A percentile compares a stretch with the other conserved stretches of the same genome.
Evolutionary conservation across 306 rosid genomes (phyloP).

Genomic region (Elaeagnus macrophylla): DNA sequence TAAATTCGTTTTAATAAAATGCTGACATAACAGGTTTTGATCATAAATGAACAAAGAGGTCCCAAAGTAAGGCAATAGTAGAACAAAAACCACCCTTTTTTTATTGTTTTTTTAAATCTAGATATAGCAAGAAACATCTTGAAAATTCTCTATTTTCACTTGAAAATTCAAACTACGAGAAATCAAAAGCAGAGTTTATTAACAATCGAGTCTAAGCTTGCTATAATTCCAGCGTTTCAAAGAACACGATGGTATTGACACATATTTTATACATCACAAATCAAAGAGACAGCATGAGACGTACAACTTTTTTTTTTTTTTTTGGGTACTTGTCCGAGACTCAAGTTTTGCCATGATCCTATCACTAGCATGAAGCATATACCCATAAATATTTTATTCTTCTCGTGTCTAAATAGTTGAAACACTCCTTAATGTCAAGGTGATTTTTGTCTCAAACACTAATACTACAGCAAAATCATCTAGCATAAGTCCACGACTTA

Average conservation of each 20-base stretch:
- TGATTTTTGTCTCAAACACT: conserved; percentile 22
- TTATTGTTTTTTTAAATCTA: no score
- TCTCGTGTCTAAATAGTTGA: conserved; percentile 24
- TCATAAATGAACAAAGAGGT: no score
- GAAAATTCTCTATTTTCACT: no score
- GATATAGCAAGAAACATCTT: no score
- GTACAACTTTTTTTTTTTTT: conserved; percentile 22
- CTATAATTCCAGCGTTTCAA: conserved; percentile 48
- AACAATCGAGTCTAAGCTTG: conserved; percentile 44
- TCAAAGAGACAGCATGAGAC: conserved; percentile 27
- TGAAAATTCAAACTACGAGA: not conserved
- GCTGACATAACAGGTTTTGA: no score
- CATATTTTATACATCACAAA: conserved; percentile 56
- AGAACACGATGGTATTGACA: conserved; percentile 56
- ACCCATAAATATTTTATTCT: conserved; percentile 16
- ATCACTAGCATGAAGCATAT: conserved; percentile 11
- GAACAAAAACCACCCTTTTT: no score
- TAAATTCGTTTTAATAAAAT: no score
- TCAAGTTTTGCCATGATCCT: conserved; percentile 25
- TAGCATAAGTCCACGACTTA: conserved; percentile 35
- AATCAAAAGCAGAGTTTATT: conserved; percentile 17
- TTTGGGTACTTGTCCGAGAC: conserved; percentile 26
- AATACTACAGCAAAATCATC: conserved; percentile 32
- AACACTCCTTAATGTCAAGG: conserved; percentile 29
- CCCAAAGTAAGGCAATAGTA: no score